phyloP scores from a whole-genome alignment of 345 rosid species.

The Kandelia obovata region DNA sequence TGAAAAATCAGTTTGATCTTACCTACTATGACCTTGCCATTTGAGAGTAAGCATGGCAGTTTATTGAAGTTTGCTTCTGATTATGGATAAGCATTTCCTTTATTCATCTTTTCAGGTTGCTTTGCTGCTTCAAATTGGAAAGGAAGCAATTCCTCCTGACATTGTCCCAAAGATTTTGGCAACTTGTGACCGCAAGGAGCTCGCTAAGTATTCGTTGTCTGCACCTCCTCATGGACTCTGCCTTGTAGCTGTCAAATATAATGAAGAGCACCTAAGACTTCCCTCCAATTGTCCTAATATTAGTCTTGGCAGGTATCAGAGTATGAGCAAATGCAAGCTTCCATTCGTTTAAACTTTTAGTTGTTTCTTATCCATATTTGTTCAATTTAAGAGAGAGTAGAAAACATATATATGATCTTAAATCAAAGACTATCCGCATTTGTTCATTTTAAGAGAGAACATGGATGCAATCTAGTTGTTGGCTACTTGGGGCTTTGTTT shows the following conservation, averaged over 20 bases:
- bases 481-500: too few relatives aligned
- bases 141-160: conserved; percentile 67
- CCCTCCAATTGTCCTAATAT: conserved; percentile 53
- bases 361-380: not conserved
- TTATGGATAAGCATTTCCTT: too few relatives aligned
- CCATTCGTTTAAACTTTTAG: conserved; percentile 34
- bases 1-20: not conserved
- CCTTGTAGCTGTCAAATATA: conserved; percentile 60
- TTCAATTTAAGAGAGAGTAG: not conserved
- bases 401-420: not conserved
- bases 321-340: conserved; percentile 63
- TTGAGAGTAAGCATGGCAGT: not conserved
- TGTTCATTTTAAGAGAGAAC: not conserved
- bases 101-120: conserved; percentile 53
- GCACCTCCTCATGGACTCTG: conserved; percentile 83
- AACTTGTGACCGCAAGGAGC: conserved; percentile 67
- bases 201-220: conserved; percentile 62
- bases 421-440: not conserved
- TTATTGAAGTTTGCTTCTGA: not conserved
- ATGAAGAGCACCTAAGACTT: conserved; percentile 57
- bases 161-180: conserved; percentile 62
- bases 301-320: conserved; percentile 73
- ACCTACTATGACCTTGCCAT: not conserved
- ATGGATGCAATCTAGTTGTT: not conserved
- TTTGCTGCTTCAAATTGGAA: conserved; percentile 79